A percentile compares a stretch with the other conserved stretches of the same genome.
Conservation (phyloP, 352 stramenopile species). For the Phytophthora melonis region DNA sequence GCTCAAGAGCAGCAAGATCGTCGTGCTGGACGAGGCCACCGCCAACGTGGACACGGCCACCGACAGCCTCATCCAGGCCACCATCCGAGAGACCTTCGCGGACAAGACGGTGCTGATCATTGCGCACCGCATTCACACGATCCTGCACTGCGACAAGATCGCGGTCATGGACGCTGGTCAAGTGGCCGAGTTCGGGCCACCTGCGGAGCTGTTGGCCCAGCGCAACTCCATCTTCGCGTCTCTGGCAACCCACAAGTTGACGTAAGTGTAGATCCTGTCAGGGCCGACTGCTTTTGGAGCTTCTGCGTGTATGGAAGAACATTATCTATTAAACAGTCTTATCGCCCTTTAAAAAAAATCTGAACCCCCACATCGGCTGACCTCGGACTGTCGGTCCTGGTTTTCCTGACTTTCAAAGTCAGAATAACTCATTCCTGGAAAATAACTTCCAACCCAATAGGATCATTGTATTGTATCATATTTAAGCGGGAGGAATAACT, state of each 20-base stretch:
- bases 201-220: slow-evolving; percentile 67
- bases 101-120: slow-evolving; percentile 81
- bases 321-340: too few relatives aligned
- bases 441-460: too few relatives aligned
- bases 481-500: too few relatives aligned
- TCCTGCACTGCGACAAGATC: slow-evolving; percentile 34
- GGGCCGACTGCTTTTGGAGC: too few relatives aligned
- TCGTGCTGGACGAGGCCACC: slow-evolving; percentile 95
- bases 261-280: neutral
- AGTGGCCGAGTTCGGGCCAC: slow-evolving; percentile 93
- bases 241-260: neutral
- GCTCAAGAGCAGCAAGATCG: slow-evolving; percentile 81
- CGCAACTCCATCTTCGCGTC: slow-evolving; percentile 1
- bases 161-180: slow-evolving; percentile 39
- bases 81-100: slow-evolving; percentile 91
- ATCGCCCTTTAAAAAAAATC: too few relatives aligned
- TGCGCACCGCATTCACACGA: slow-evolving; percentile 36
- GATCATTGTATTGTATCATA: too few relatives aligned
- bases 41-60: slow-evolving; percentile 58
- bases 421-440: too few relatives aligned
- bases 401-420: too few relatives aligned
- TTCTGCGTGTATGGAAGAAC: too few relatives aligned
- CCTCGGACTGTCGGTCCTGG: too few relatives aligned
- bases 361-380: too few relatives aligned
- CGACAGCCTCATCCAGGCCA: slow-evolving; percentile 53